phyloP scores from a whole-genome alignment of 768 basidiomycete species.

The Cystofilobasidium macerans region DNA sequence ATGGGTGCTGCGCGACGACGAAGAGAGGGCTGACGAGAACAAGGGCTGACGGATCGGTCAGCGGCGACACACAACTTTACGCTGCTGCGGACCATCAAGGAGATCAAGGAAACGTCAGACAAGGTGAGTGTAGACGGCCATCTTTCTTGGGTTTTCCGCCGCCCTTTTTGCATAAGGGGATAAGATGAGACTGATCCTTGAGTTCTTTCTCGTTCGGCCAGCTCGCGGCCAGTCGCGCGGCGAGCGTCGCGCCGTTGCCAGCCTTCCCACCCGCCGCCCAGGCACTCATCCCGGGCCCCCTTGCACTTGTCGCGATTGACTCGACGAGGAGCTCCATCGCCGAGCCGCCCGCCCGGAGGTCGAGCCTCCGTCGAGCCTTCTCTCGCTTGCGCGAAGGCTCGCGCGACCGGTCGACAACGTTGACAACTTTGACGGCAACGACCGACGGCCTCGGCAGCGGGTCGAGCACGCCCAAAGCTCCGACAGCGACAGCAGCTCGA shows the following conservation, averaged over 20 bases:
- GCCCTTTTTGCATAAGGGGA: no score
- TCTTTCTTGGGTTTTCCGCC: no score
- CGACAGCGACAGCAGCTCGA: no score
- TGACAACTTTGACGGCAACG: no score
- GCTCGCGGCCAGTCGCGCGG: no score
- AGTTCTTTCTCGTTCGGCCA: not conserved
- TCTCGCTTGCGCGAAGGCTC: not conserved
- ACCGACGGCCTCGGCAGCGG: no score
- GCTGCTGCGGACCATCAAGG: slow-evolving; percentile 62
- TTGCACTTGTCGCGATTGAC: no score
- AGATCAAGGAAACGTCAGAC: slow-evolving; percentile 68
- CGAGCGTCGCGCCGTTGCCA: not conserved
- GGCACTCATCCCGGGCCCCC: not conserved
- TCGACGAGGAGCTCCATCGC: not conserved
- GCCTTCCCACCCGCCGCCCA: not conserved
- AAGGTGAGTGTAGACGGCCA: slow-evolving; percentile 45
- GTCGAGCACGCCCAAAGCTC: no score
- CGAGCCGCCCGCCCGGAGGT: not conserved
- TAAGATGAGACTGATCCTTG: no score
- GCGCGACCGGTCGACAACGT: not conserved
- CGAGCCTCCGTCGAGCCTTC: not conserved
- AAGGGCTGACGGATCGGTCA: slow-evolving; percentile 38
- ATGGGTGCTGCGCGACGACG: not conserved
- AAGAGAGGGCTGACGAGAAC: slow-evolving; percentile 27
- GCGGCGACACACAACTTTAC: slow-evolving; percentile 85